Conservation (phyloP, 345 rosid species). For the Populus euphratica region DNA sequence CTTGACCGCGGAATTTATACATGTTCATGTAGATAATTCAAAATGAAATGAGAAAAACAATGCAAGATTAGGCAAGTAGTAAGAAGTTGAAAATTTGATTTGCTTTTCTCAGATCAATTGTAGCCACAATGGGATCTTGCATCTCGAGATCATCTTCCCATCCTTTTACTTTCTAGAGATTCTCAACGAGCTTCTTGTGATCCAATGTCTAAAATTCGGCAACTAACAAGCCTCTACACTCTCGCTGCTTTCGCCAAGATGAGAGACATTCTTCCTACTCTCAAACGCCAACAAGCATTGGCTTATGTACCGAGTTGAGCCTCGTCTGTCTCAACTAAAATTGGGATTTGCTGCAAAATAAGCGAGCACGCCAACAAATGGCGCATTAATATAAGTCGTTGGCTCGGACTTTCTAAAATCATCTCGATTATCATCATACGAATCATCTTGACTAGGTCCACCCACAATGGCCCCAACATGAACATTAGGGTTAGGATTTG, state of each 20-base stretch:
- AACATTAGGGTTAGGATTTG: slow-evolving; percentile 69
- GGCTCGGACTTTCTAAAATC: slow-evolving; percentile 88
- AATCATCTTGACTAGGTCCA: slow-evolving; percentile 77
- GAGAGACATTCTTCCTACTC: slow-evolving; percentile 37
- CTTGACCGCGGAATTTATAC: too few species aligned
- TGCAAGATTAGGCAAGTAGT: neutral
- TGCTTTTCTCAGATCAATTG: neutral
- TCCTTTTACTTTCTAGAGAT: neutral
- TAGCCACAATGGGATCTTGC: neutral
- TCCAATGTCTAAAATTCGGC: neutral
- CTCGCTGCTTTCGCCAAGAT: slow-evolving; percentile 33
- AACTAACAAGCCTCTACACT: slow-evolving; percentile 33
- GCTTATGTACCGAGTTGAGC: slow-evolving; percentile 12
- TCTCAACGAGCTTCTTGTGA: slow-evolving; percentile 16
- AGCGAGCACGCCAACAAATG: slow-evolving; percentile 91
- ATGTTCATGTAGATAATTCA: neutral
- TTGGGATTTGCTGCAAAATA: slow-evolving; percentile 79
- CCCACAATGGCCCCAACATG: slow-evolving; percentile 83
- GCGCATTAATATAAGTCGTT: slow-evolving; percentile 91
- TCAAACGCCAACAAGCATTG: neutral
- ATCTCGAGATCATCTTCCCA: neutral
- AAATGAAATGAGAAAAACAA: neutral
- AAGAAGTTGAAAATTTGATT: neutral
- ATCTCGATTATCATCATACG: slow-evolving; percentile 54
- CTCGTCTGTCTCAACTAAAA: slow-evolving; percentile 16